A percentile compares a stretch with the other conserved stretches of the same genome.
phyloP scores from a whole-genome alignment of 257 asterid species.

The Echites panduratus region DNA sequence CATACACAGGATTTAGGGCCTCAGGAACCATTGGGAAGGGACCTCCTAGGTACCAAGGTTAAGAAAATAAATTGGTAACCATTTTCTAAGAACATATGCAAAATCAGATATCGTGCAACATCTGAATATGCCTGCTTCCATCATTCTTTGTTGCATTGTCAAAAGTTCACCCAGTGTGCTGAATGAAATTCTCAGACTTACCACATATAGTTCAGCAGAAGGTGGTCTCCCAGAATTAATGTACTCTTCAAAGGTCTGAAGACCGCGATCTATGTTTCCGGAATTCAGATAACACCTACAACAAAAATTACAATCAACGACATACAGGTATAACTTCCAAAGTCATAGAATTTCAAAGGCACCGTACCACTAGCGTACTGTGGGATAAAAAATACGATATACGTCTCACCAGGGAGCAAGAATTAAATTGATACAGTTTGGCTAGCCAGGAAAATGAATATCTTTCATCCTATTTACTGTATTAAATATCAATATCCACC shows the following conservation, averaged over 20 bases:
- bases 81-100: neutral
- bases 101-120: neutral
- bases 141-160: neutral
- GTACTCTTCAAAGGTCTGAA: constrained; percentile 65
- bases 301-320: neutral
- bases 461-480: neutral
- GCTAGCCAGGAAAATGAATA: neutral
- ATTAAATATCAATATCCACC: neutral
- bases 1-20: neutral
- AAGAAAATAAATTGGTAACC: neutral
- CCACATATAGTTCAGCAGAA: constrained; percentile 57
- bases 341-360: neutral
- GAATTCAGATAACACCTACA: constrained; percentile 75
- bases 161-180: neutral
- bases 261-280: constrained; percentile 72
- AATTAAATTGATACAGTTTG: neutral
- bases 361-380: neutral
- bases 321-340: neutral
- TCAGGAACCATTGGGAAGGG: neutral
- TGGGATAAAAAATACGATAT: neutral
- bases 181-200: constrained; percentile 35
- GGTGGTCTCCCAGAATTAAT: constrained; percentile 50
- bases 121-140: neutral
- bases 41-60: neutral
- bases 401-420: neutral